Base-by-base conservation (phyloP, 441 rosid genomes). In the Populus hybrid region DNA sequence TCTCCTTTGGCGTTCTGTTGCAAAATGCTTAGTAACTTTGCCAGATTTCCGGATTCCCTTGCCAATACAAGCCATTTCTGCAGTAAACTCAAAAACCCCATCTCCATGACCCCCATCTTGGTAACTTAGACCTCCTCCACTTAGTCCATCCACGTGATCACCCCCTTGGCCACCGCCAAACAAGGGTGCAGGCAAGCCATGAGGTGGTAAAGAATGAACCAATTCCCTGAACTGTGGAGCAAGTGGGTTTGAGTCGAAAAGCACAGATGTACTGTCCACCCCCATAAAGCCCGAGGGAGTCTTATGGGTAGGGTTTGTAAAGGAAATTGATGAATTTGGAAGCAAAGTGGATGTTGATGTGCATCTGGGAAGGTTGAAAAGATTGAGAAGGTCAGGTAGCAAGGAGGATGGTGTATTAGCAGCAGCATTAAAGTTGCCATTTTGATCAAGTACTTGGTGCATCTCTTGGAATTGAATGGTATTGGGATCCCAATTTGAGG, bases 1-100 rank as follows among this genome's bases (percentile, higher is more conserved):
- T 80, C 99, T 90, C 84, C 92, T 82, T 76, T 95, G 90, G 32
- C 96, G 88, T 73, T 95, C 97, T 3, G 95, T 92, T 0, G 96
- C 83, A 70, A 85, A 89, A 75, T 88, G 98, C 73, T 89, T 92
- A 74, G 91, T 86, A 64, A 72, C 82, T 69, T 86, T 88, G 3
- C 90, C 87, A 8, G 81, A 86, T 65, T 84, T 83, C 78, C 89
- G 84, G 14, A 70, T 70, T 3, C 88, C 79, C 80, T 86, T 89
- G 69, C 86, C 87, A 34, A 80, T 68, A 75, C 86, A 83, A 42
- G 79, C 84, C 81, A 86, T 83, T 6, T 91, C 89, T 57, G 85
- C 81, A 10, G 87, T 85, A 84, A 93, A 91, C 81, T 90, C 93
- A 46, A 91, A 81, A 65, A 90, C 81, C 10, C 89, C 87, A 67